A percentile compares a stretch with the other conserved stretches of the same genome.
Conservation (phyloP, 345 rosid genomes). For the Eucalyptus curtisii region DNA sequence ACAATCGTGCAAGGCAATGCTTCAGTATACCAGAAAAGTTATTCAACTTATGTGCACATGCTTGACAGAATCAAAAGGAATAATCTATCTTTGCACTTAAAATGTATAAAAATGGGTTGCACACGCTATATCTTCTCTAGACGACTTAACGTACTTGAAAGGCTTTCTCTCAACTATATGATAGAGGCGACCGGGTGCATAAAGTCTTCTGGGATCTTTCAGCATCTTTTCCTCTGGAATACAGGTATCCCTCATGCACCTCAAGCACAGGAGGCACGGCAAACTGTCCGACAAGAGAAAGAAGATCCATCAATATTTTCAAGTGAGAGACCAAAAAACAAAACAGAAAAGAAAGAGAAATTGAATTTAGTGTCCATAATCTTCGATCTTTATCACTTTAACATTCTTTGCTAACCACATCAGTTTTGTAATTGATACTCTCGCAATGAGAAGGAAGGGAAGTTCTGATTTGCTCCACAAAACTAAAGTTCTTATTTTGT, state of each 20-base stretch:
- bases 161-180: constrained; percentile 92
- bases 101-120: not conserved
- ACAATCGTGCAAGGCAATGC: not conserved
- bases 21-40: not conserved
- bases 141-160: constrained; percentile 38
- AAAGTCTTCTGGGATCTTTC: constrained; percentile 90
- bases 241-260: constrained; percentile 94
- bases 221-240: constrained; percentile 77
- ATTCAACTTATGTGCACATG: not conserved
- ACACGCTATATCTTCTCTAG: not conserved
- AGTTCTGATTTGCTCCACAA: not conserved
- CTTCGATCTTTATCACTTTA: not conserved
- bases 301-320: not conserved
- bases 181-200: constrained; percentile 97
- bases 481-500: not conserved
- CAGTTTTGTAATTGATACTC: not conserved
- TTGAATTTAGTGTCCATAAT: not conserved
- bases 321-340: not conserved
- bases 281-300: constrained; percentile 36
- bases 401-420: not conserved
- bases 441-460: not conserved
- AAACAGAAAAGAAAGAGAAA: not conserved
- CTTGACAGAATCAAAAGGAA: not conserved
- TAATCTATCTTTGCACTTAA: not conserved
- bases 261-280: constrained; percentile 78